Percentiles rank a stretch among this genome's conserved stretches.
These are phyloP conservation scores for Pleurotus citrinopileatus DNA, from an alignment of 768 basidiomycete species.

Conservation along the genomic window DNA sequence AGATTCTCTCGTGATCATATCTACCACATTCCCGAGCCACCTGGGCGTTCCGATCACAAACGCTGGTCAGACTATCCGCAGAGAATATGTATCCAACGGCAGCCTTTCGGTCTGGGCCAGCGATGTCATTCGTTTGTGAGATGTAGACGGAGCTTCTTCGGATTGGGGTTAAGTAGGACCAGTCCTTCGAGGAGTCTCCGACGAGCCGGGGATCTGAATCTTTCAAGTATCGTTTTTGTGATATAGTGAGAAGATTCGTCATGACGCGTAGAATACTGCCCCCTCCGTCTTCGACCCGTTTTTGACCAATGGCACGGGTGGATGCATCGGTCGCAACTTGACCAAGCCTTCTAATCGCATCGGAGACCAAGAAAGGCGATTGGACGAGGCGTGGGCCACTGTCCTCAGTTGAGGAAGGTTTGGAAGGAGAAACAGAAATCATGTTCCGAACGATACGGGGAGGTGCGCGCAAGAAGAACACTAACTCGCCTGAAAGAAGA, in stretches of 20 bases:
- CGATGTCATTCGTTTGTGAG: constrained; percentile 46
- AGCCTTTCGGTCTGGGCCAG: constrained; percentile 51
- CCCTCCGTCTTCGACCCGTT: constrained; percentile 46
- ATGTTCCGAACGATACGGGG: constrained; percentile 67
- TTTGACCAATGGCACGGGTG: constrained; percentile 33
- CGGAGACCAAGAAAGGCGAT: constrained; percentile 67
- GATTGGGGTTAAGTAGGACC: constrained; percentile 37
- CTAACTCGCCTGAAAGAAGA: constrained; percentile 62
- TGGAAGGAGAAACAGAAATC: constrained; percentile 43
- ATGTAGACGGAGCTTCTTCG: constrained; percentile 61
- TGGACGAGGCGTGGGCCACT: constrained; percentile 41
- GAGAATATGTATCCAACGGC: constrained; percentile 63
- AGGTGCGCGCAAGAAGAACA: constrained; percentile 82
- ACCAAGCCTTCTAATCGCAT: constrained; percentile 66
- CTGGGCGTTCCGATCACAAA: constrained; percentile 60
- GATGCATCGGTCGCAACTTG: constrained; percentile 59
- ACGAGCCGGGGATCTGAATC: constrained; percentile 35
- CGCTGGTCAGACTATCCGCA: constrained; percentile 33
- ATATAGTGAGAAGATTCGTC: constrained; percentile 70
- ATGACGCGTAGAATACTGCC: constrained; percentile 73
- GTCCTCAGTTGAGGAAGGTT: constrained; percentile 12
- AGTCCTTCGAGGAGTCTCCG: constrained; percentile 40
- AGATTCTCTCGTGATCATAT: constrained; percentile 69
- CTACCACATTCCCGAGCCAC: constrained; percentile 59
- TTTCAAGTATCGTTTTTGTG: constrained; percentile 40